phyloP scores from a whole-genome alignment of 441 rosid species.

The Iberis amara region DNA sequence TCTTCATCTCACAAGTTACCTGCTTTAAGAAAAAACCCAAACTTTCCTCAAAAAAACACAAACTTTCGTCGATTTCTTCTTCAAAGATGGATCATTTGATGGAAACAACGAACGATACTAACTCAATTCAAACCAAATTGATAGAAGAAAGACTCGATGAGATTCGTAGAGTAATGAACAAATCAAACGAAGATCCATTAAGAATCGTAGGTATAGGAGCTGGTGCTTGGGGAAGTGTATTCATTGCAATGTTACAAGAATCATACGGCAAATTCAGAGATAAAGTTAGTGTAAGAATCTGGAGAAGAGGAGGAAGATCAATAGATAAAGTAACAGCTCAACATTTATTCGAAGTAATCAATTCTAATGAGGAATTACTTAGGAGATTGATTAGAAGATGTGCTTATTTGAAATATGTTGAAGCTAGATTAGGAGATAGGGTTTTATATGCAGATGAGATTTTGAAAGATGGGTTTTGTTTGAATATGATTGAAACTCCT shows the following conservation, averaged over 20 bases:
- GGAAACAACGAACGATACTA: conserved; percentile 17
- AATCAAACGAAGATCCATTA: conserved; percentile 75
- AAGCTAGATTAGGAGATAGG: conserved; percentile 89
- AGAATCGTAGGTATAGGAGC: conserved; percentile 92
- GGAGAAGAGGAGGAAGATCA: conserved; percentile 85
- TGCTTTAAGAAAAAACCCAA: conserved; percentile 2
- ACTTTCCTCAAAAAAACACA: conserved; percentile 17
- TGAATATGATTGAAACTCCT: conserved; percentile 94
- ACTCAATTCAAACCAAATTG: conserved; percentile 19
- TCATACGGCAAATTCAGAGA: conserved; percentile 65
- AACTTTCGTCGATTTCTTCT: neutral
- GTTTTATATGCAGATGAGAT: conserved; percentile 86
- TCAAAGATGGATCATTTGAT: conserved; percentile 23
- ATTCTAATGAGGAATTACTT: conserved; percentile 81
- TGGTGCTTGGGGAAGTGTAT: conserved; percentile 99
- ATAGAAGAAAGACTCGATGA: conserved; percentile 31
- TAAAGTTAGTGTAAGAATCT: conserved; percentile 73
- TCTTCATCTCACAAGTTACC: conserved; percentile 17
- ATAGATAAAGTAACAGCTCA: conserved; percentile 76
- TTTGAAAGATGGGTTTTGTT: conserved; percentile 92
- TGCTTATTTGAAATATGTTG: conserved; percentile 91
- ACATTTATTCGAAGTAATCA: conserved; percentile 90
- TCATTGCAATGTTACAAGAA: conserved; percentile 79
- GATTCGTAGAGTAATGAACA: conserved; percentile 43
- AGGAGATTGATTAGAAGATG: conserved; percentile 88